phyloP scores from a whole-genome alignment of 495 filamentous ascomycete genomes.

The Haplographium delicatum region DNA sequence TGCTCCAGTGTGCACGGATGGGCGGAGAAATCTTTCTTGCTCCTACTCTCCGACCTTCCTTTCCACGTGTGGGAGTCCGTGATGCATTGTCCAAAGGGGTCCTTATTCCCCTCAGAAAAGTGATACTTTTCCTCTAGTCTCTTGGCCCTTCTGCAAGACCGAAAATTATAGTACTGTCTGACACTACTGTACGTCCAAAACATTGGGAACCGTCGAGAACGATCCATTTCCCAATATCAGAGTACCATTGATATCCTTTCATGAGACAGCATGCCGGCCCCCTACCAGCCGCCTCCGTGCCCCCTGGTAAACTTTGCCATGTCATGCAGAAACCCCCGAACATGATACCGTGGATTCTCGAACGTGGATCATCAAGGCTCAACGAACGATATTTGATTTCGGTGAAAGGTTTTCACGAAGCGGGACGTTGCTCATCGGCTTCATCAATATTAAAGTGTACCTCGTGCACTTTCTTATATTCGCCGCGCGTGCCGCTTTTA shows the following conservation, averaged over 20 bases:
- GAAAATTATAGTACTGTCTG: no score
- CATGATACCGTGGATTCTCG: background rate
- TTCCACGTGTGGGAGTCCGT: no score
- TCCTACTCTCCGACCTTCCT: no score
- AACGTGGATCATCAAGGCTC: background rate
- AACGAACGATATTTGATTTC: background rate
- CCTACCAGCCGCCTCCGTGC: background rate
- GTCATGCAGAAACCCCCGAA: background rate
- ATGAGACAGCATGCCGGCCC: background rate
- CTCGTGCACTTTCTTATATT: background rate
- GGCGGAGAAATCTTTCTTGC: conserved; percentile 6
- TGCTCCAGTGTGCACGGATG: conserved; percentile 2
- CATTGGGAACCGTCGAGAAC: no score
- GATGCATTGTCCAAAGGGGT: no score
- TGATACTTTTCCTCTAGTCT: no score
- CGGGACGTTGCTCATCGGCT: background rate
- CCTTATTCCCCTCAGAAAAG: no score
- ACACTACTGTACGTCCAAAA: no score
- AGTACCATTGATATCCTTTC: background rate
- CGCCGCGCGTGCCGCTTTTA: conserved; percentile 2
- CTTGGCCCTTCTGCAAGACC: no score
- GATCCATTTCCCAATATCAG: background rate
- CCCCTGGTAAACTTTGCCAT: background rate
- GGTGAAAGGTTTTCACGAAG: background rate
- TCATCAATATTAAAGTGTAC: background rate